Percentiles rank a stretch among this genome's conserved stretches.
phyloP scores from a whole-genome alignment of 805 yeast genomes.

The Starmerella bombi region DNA sequence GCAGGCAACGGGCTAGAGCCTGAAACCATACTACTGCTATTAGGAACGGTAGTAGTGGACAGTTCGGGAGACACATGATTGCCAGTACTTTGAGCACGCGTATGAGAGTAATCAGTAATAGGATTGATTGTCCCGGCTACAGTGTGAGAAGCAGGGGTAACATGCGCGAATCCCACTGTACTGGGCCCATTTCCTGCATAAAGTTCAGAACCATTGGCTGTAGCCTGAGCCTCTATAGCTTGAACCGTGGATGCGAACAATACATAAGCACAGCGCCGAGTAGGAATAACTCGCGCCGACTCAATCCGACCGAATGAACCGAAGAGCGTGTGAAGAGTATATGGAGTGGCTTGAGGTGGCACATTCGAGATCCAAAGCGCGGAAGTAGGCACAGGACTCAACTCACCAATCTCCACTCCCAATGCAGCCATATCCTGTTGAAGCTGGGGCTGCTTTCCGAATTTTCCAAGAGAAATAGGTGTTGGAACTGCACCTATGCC shows the following conservation, averaged over 20 bases:
- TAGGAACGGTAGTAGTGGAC: no score
- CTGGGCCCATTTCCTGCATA: constrained; percentile 64
- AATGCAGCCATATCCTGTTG: constrained; percentile 3
- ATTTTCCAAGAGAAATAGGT: constrained; percentile 12
- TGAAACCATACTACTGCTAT: no score
- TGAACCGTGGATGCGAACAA: constrained; percentile 60
- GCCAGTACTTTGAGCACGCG: no score
- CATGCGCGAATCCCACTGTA: constrained; percentile 72
- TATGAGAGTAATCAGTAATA: no score
- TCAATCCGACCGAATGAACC: constrained; percentile 48
- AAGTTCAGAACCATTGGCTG: constrained; percentile 69
- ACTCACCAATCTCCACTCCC: constrained; percentile 16
- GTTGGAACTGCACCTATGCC: background rate
- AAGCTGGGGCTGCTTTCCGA: constrained; percentile 15
- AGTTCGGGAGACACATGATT: no score
- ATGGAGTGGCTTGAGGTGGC: constrained; percentile 44
- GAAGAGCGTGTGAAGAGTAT: constrained; percentile 48
- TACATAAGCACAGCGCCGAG: constrained; percentile 40
- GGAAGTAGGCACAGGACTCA: constrained; percentile 28
- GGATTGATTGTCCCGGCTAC: background rate
- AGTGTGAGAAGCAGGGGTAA: constrained; percentile 25
- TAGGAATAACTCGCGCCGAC: constrained; percentile 46
- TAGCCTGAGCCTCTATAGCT: constrained; percentile 68
- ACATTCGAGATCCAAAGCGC: constrained; percentile 68
- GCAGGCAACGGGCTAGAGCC: constrained; percentile 1